Evolutionary conservation across 2,329 filamentous ascomycete genomes (phyloP).

Genomic region (Aspergillus cejpii): DNA sequence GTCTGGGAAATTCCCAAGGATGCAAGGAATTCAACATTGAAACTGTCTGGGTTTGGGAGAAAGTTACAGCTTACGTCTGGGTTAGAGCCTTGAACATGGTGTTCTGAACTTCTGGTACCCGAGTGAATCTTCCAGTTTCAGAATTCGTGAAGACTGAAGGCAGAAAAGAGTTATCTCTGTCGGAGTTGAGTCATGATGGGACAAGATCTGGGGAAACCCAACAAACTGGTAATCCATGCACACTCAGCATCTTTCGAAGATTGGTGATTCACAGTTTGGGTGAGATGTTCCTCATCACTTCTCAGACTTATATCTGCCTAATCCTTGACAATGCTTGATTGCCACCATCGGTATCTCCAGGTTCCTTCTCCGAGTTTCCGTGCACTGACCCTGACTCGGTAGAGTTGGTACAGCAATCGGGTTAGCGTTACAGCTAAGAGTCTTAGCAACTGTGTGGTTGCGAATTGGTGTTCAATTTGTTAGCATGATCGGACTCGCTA

Average conservation of each 20-base stretch:
- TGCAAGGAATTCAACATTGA: conserved; percentile 8
- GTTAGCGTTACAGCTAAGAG: conserved; percentile 17
- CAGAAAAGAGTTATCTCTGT: background rate
- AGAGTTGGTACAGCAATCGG: background rate
- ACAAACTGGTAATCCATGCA: background rate
- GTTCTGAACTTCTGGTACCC: background rate
- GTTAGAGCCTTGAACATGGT: too few species aligned
- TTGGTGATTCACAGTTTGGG: too few species aligned
- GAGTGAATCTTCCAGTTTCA: background rate
- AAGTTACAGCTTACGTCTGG: background rate
- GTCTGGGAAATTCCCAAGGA: conserved; percentile 18
- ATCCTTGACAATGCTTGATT: too few species aligned
- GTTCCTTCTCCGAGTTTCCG: conserved; percentile 1
- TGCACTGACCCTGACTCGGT: background rate
- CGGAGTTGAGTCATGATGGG: background rate
- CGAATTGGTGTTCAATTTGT: conserved; percentile 16
- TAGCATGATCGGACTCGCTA: background rate
- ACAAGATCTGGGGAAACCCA: background rate
- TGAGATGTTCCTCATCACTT: too few species aligned
- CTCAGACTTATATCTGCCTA: too few species aligned
- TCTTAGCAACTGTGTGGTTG: conserved; percentile 11
- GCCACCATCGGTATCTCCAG: background rate
- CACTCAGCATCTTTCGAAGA: too few species aligned
- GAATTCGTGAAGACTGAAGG: background rate
- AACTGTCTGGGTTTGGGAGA: conserved; percentile 5